Evolutionary conservation across 129 eudicot species (phyloP), one percentile per base, ranked within the genome.

Genomic region (Escallonia herrerae): DNA sequence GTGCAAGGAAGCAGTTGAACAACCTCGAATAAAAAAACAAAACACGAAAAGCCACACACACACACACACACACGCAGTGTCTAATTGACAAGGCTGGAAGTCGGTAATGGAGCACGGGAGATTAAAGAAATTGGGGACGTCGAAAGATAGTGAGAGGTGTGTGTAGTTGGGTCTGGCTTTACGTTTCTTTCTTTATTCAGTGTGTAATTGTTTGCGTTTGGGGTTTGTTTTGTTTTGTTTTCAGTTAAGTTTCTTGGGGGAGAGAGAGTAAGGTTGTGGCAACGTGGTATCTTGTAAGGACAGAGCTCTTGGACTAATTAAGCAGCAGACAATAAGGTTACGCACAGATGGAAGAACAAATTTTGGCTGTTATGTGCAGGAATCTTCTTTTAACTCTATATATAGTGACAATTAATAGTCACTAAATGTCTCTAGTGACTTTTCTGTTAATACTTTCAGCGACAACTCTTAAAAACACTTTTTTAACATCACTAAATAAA

Each of bases 1-100:
- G 45, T 60, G 43, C 55, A 61, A 57, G 63, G 50, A 38, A 49
- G 68, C 81, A 71, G 81, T 71, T 71, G 73, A 76, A 76, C 81
- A 64, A 70, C 66, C 76, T 12, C 22, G n/a, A 40, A 33, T 38
- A 15, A 66, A 66, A 15, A 2, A 48, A 65, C 8, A 8, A 39
- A 51, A 14, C 60, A 40, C 49, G 70, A 65, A 65, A 65, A 40
- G 60, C 50, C 70, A 65, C 49, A 52, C 38, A 40, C 22, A 43
- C 3, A 6, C 8, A 40, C 44, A 52, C 38, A 40, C 22, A 43
- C 3, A 6, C 8, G 13, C 44, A 10, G 47, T 59, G 64, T 59
- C 41, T 58, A 39, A 59, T 8, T 3, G 13, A 59, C 13, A 37
- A 60, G 64, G 11, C 12, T 48, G 8, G 52, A 3, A 7, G 14